These are phyloP conservation scores for Xylariaceae sp. DNA, from an alignment of 2,329 filamentous ascomycete genomes.

Conservation along the genomic window DNA sequence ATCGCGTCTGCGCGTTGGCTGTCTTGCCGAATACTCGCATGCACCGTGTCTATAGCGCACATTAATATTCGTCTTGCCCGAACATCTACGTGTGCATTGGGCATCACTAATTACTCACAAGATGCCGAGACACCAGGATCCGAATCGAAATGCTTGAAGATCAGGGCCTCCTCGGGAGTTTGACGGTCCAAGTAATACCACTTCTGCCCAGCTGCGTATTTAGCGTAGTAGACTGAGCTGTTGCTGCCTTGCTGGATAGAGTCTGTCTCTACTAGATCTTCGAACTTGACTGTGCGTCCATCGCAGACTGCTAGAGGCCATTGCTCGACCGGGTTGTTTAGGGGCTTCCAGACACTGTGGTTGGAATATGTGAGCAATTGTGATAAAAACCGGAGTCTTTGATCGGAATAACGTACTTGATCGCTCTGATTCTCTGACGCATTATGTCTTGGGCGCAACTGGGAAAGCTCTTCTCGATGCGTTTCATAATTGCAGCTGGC, in stretches of 20 bases:
- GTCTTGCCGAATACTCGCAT: constrained; percentile 8
- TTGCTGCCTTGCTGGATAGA: constrained; percentile 6
- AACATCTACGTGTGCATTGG: no score
- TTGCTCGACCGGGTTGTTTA: constrained; percentile 6
- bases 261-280: constrained; percentile 10
- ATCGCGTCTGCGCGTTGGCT: not conserved
- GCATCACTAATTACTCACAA: constrained; percentile 3
- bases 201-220: constrained; percentile 3
- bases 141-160: constrained; percentile 13
- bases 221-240: constrained; percentile 9
- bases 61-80: not conserved
- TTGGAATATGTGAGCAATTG: no score
- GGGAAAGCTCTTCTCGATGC: constrained; percentile 7
- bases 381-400: no score
- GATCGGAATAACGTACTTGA: constrained; percentile 1
- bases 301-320: constrained; percentile 11
- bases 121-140: constrained; percentile 9
- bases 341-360: constrained; percentile 11
- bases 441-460: not conserved
- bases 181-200: constrained; percentile 11
- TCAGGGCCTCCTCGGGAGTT: constrained; percentile 9
- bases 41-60: constrained; percentile 5
- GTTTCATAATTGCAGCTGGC: constrained; percentile 3
- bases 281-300: constrained; percentile 5
- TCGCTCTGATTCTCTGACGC: constrained; percentile 7